These are phyloP conservation scores for Aspergillus pseudonomiae DNA, from an alignment of 2,329 filamentous ascomycete species.

Conservation along the genomic window DNA sequence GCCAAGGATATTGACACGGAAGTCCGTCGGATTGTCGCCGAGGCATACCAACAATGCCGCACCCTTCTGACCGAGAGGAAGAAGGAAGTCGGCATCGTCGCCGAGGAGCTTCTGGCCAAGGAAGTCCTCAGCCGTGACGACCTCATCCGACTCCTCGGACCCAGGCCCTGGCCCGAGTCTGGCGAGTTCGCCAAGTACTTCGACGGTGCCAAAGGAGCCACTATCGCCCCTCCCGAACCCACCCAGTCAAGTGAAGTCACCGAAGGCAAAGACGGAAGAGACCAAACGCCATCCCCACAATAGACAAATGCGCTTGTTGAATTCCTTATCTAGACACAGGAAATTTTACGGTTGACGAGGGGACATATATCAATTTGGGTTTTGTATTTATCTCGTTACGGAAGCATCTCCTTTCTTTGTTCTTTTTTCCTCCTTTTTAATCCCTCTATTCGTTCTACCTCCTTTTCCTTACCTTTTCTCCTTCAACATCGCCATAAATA, in stretches of 20 bases:
- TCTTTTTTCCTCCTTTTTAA: conserved; percentile 22
- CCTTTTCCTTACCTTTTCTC: conserved; percentile 1
- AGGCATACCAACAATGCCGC: conserved; percentile 89
- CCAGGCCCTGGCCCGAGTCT: conserved; percentile 79
- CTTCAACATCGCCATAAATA: conserved; percentile 29
- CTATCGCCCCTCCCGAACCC: conserved; percentile 56
- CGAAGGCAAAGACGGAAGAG: conserved; percentile 42
- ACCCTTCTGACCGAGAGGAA: conserved; percentile 84
- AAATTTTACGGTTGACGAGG: conserved; percentile 14
- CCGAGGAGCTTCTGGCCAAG: conserved; percentile 89
- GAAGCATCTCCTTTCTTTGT: conserved; percentile 29
- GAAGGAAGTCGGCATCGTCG: conserved; percentile 82
- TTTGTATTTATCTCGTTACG: conserved; percentile 30
- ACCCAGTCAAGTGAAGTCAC: conserved; percentile 46
- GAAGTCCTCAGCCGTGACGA: conserved; percentile 91
- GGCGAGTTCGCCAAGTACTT: conserved; percentile 97
- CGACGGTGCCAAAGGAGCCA: conserved; percentile 54
- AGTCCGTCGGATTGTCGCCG: conserved; percentile 86
- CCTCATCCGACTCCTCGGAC: conserved; percentile 84
- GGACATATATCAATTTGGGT: conserved; percentile 22
- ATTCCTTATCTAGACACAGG: conserved; percentile 7
- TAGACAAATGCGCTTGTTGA: conserved; percentile 15
- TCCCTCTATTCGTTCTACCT: conserved; percentile 7
- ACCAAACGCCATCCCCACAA: conserved; percentile 35
- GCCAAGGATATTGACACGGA: conserved; percentile 90